Evolutionary conservation across 2,329 filamentous ascomycete species (phyloP).

Genomic region (Fusarium denticulatum): DNA sequence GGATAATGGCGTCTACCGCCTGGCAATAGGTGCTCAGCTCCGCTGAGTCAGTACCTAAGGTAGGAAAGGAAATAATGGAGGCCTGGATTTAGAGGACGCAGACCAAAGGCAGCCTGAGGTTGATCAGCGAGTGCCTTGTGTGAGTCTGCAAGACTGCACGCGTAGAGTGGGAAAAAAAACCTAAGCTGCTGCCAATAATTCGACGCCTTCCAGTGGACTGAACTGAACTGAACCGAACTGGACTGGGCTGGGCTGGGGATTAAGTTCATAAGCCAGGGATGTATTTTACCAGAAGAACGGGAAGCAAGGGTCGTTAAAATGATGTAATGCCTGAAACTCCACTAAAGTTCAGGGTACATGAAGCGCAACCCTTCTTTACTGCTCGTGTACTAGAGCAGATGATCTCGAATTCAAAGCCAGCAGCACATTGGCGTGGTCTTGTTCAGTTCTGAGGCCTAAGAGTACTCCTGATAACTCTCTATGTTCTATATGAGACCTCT

Average conservation of each 20-base stretch:
- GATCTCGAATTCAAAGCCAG: background rate
- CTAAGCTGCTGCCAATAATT: conserved; percentile 30
- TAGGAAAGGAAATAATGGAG: conserved; percentile 12
- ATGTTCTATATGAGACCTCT: background rate
- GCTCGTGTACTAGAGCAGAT: background rate
- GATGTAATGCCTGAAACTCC: conserved; percentile 41
- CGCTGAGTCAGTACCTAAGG: background rate
- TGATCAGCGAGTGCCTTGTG: conserved; percentile 32
- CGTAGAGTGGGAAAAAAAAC: conserved; percentile 28
- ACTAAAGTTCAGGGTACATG: conserved; percentile 9
- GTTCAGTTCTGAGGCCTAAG: too few species aligned
- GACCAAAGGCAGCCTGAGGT: conserved; percentile 12
- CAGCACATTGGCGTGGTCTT: background rate
- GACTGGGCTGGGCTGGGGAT: background rate
- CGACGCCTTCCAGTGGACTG: conserved; percentile 7
- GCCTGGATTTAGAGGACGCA: background rate
- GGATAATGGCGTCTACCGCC: background rate
- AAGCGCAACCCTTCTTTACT: background rate
- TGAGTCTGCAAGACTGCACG: conserved; percentile 16
- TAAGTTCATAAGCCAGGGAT: conserved; percentile 30
- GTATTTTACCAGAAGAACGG: conserved; percentile 34
- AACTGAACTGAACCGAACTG: background rate
- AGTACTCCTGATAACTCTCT: background rate
- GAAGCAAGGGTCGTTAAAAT: conserved; percentile 35
- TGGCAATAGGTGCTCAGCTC: background rate